phyloP scores from a whole-genome alignment of 2,329 filamentous ascomycete genomes.

The Pseudogymnoascus sp. region DNA sequence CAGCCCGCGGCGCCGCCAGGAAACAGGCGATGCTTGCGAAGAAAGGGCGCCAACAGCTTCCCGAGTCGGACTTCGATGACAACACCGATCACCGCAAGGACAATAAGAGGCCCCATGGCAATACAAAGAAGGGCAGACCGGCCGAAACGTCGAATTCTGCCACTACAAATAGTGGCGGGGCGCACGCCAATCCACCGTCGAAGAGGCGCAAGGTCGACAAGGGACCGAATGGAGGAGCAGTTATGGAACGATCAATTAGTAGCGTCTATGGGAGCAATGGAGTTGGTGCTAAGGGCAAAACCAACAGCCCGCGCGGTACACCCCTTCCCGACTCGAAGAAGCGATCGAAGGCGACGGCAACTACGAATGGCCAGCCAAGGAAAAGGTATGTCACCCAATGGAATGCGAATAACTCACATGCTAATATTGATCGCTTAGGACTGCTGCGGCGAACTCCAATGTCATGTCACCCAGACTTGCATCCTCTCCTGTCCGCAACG shows the following conservation, averaged over 20 bases:
- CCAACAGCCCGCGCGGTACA: conserved; percentile 61
- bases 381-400: conserved; percentile 55
- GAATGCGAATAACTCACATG: conserved; percentile 2
- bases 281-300: conserved; percentile 48
- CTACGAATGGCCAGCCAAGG: conserved; percentile 64
- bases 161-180: conserved; percentile 49
- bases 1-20: conserved; percentile 74
- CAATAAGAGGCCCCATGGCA: conserved; percentile 56
- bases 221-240: conserved; percentile 40
- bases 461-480: conserved; percentile 62
- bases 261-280: conserved; percentile 44
- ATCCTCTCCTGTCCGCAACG: conserved; percentile 68
- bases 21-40: conserved; percentile 76
- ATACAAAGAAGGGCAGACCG: conserved; percentile 57
- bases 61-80: conserved; percentile 78
- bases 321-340: conserved; percentile 64
- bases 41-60: conserved; percentile 48
- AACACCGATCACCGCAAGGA: conserved; percentile 41
- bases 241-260: conserved; percentile 65
- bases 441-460: conserved; percentile 41
- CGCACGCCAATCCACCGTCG: conserved; percentile 47
- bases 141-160: conserved; percentile 48
- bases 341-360: conserved; percentile 60
- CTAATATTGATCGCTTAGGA: conserved; percentile 29
- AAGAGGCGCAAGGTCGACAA: conserved; percentile 84